Conservation (phyloP, 805 yeast genomes). For the Sungouiella blattae region DNA sequence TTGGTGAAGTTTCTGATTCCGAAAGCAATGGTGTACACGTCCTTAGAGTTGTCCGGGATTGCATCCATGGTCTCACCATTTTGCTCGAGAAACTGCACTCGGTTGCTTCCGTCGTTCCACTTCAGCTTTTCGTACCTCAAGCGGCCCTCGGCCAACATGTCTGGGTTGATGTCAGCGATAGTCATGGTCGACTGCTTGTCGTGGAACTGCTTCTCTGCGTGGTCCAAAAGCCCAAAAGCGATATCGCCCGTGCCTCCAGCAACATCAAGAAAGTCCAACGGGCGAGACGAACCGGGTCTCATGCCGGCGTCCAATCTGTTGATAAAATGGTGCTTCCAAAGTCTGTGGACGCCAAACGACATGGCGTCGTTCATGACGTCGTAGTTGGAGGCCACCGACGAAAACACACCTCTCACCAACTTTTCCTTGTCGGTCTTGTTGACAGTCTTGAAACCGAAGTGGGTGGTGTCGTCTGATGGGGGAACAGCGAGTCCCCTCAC, state of each 20-base stretch:
- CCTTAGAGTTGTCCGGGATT: conserved; percentile 84
- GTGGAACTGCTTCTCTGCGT: conserved; percentile 74
- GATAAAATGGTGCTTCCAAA: conserved; percentile 93
- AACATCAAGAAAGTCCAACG: conserved; percentile 86
- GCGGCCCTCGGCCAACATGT: conserved; percentile 92
- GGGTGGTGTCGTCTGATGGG: conserved; percentile 56
- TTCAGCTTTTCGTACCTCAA: conserved; percentile 59
- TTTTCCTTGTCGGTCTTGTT: conserved; percentile 76
- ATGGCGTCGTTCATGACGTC: conserved; percentile 98
- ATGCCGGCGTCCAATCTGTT: conserved; percentile 87
- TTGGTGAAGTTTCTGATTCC: conserved; percentile 97
- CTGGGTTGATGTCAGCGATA: conserved; percentile 91
- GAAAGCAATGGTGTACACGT: conserved; percentile 92
- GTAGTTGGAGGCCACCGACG: conserved; percentile 90
- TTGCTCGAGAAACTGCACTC: conserved; percentile 82
- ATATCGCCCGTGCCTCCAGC: conserved; percentile 99
- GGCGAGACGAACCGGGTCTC: conserved; percentile 76
- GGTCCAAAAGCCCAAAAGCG: conserved; percentile 91
- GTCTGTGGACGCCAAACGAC: conserved; percentile 92
- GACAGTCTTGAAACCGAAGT: conserved; percentile 87
- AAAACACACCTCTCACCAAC: conserved; percentile 81
- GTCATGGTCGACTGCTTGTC: conserved; percentile 81
- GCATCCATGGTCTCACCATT: conserved; percentile 88
- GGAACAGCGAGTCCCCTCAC: conserved; percentile 2
- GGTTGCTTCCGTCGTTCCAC: conserved; percentile 55